phyloP scores from a whole-genome alignment of 2,329 filamentous ascomycete species.

The Trematosphaeria pertusa region DNA sequence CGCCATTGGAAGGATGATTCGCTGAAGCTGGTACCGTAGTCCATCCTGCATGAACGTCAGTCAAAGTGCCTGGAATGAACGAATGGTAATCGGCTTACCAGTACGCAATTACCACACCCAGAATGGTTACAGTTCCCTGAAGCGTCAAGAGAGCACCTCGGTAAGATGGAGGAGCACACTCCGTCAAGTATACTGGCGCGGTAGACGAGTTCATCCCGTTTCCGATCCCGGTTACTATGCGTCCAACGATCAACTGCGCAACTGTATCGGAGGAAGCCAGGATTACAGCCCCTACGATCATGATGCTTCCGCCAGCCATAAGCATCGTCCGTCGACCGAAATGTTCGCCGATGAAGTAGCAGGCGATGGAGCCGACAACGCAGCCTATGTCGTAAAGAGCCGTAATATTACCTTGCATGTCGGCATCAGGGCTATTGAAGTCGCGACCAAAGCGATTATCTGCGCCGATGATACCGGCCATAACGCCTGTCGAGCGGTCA shows the following conservation, averaged over 20 bases:
- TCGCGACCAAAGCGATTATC: slow-evolving; percentile 51
- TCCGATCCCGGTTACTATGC: slow-evolving; percentile 48
- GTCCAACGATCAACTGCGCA: slow-evolving; percentile 33
- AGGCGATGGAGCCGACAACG: slow-evolving; percentile 31
- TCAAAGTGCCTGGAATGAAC: background rate
- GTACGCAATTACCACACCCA: slow-evolving; percentile 58
- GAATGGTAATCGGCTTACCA: slow-evolving; percentile 39
- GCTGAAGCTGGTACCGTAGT: slow-evolving; percentile 14
- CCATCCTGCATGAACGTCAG: slow-evolving; percentile 11
- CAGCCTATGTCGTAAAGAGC: slow-evolving; percentile 44
- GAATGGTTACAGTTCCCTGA: slow-evolving; percentile 56
- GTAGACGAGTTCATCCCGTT: slow-evolving; percentile 33
- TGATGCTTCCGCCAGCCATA: slow-evolving; percentile 30
- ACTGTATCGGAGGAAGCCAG: slow-evolving; percentile 29
- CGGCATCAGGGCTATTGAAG: slow-evolving; percentile 46
- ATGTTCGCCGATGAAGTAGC: slow-evolving; percentile 31
- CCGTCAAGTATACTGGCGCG: slow-evolving; percentile 13
- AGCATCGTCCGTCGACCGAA: slow-evolving; percentile 34
- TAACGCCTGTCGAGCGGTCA: slow-evolving; percentile 28
- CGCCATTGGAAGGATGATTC: slow-evolving; percentile 17
- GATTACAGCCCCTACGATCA: slow-evolving; percentile 32
- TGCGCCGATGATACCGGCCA: slow-evolving; percentile 46
- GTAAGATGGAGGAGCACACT: slow-evolving; percentile 11
- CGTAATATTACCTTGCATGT: slow-evolving; percentile 48
- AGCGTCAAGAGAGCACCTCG: slow-evolving; percentile 60